Percentiles rank a stretch among this genome's conserved stretches.
Evolutionary conservation across 768 basidiomycete genomes (phyloP).

Genomic region (Podaxis sp.): DNA sequence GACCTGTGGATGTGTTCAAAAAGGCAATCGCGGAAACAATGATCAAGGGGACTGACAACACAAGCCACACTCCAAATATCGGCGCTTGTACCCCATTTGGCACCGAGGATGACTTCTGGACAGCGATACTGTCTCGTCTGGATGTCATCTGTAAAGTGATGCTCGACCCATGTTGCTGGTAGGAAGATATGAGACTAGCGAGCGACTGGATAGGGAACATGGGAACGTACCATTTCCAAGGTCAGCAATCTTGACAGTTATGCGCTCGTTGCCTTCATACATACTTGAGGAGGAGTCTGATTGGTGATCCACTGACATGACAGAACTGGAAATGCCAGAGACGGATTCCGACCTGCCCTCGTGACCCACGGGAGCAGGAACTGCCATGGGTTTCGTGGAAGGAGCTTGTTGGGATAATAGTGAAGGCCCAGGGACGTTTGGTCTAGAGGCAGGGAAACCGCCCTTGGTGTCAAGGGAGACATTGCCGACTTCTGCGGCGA

Average conservation of each 20-base stretch:
- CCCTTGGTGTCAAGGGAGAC: slow-evolving; percentile 37
- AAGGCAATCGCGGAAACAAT: not conserved
- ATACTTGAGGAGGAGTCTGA: slow-evolving; percentile 27
- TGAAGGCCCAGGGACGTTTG: slow-evolving; percentile 54
- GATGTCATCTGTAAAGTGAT: slow-evolving; percentile 99
- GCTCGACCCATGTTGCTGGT: slow-evolving; percentile 83
- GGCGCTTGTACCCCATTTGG: slow-evolving; percentile 93
- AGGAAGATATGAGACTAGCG: slow-evolving; percentile 4
- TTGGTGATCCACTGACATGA: slow-evolving; percentile 35
- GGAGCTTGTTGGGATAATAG: slow-evolving; percentile 73
- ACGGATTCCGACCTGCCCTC: slow-evolving; percentile 18
- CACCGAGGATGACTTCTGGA: slow-evolving; percentile 96
- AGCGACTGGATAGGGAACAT: not conserved
- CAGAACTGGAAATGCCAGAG: slow-evolving; percentile 24
- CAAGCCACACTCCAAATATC: slow-evolving; percentile 98
- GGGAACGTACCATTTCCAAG: slow-evolving; percentile 79
- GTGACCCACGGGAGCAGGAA: slow-evolving; percentile 17
- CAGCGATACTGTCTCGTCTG: slow-evolving; percentile 97
- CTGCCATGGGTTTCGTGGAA: slow-evolving; percentile 26
- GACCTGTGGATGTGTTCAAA: slow-evolving; percentile 45
- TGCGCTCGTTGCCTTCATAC: slow-evolving; percentile 40
- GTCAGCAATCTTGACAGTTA: slow-evolving; percentile 99
- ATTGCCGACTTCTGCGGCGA: slow-evolving; percentile 39
- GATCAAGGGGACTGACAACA: slow-evolving; percentile 56
- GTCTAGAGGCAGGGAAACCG: slow-evolving; percentile 26